A percentile compares a stretch with the other conserved stretches of the same genome.
Conservation (phyloP, 129 eudicot species). For the Escallonia rubra region DNA sequence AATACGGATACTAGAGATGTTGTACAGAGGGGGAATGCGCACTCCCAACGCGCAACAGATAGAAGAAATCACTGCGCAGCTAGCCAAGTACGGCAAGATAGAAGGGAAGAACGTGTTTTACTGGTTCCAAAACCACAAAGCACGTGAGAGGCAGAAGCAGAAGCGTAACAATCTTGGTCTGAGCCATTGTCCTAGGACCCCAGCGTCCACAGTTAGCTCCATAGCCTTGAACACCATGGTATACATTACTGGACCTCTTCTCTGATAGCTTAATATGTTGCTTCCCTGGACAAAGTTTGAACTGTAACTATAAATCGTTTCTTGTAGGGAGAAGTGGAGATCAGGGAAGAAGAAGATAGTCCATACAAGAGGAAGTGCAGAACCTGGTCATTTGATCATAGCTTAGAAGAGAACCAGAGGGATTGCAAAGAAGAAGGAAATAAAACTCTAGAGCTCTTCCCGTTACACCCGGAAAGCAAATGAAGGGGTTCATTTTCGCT, state of each 20-base stretch:
- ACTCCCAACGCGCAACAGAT: constrained; percentile 92
- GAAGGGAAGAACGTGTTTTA: constrained; percentile 96
- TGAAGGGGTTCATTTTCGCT: constrained; percentile 15
- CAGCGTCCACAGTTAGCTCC: constrained; percentile 35
- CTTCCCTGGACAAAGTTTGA: background rate
- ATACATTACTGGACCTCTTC: constrained; percentile 3
- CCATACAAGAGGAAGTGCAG: constrained; percentile 73
- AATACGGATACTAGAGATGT: constrained; percentile 78
- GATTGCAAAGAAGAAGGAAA: constrained; percentile 36
- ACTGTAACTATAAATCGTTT: background rate
- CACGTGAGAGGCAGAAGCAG: constrained; percentile 88
- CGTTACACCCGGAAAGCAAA: constrained; percentile 83
- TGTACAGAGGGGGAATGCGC: constrained; percentile 84
- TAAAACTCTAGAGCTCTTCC: constrained; percentile 77
- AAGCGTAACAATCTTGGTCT: constrained; percentile 72
- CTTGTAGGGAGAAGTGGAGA: constrained; percentile 41
- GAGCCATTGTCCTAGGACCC: constrained; percentile 39
- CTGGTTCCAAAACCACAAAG: constrained; percentile 98
- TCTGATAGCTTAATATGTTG: background rate
- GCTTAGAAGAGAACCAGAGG: constrained; percentile 33
- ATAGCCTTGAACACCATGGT: constrained; percentile 52
- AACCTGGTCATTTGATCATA: constrained; percentile 61
- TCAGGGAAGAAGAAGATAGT: constrained; percentile 31
- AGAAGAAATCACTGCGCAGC: constrained; percentile 75
- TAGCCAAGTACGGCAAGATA: constrained; percentile 71